These are phyloP conservation scores for Vachellia pachyceras DNA, from an alignment of 306 rosid genomes.

Conservation along the genomic window DNA sequence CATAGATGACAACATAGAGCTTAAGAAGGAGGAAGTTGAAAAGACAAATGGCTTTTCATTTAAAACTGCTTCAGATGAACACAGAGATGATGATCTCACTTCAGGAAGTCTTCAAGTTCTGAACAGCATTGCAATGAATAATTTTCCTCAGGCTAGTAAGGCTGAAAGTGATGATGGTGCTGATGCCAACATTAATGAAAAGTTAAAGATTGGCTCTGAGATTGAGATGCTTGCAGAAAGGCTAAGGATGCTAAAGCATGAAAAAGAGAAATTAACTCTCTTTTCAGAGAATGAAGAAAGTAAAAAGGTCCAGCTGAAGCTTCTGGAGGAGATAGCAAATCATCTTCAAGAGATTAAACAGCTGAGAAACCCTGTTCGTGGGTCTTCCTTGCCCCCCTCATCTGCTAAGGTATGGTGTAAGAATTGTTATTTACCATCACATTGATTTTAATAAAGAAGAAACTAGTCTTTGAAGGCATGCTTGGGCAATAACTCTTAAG, in stretches of 20 bases:
- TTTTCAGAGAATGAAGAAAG: conserved; percentile 46
- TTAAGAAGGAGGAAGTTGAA: conserved; percentile 42
- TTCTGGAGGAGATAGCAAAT: conserved; percentile 51
- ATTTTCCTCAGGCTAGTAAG: conserved; percentile 33
- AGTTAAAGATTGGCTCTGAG: conserved; percentile 52
- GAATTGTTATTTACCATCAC: conserved; percentile 5
- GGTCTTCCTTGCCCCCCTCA: conserved; percentile 52
- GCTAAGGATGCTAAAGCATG: conserved; percentile 47
- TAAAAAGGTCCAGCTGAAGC: conserved; percentile 46
- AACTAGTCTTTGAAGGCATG: conserved; percentile 27
- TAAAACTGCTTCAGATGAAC: conserved; percentile 40
- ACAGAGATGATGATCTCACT: conserved; percentile 30
- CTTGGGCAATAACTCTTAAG: conserved; percentile 23
- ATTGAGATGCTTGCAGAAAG: conserved; percentile 56
- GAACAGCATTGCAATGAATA: conserved; percentile 17
- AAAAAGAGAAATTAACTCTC: conserved; percentile 43
- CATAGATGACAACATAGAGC: conserved; percentile 57
- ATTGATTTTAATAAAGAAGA: conserved; percentile 9
- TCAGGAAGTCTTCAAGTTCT: conserved; percentile 33
- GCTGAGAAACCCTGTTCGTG: conserved; percentile 41
- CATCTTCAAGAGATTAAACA: conserved; percentile 43
- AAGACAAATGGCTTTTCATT: conserved; percentile 38
- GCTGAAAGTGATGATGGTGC: conserved; percentile 9
- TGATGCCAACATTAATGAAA: conserved; percentile 41
- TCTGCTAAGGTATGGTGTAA: conserved; percentile 56